Percentiles rank a stretch among this genome's conserved stretches.
Conservation (phyloP, 345 rosid genomes). For the Combretum micranthum region DNA sequence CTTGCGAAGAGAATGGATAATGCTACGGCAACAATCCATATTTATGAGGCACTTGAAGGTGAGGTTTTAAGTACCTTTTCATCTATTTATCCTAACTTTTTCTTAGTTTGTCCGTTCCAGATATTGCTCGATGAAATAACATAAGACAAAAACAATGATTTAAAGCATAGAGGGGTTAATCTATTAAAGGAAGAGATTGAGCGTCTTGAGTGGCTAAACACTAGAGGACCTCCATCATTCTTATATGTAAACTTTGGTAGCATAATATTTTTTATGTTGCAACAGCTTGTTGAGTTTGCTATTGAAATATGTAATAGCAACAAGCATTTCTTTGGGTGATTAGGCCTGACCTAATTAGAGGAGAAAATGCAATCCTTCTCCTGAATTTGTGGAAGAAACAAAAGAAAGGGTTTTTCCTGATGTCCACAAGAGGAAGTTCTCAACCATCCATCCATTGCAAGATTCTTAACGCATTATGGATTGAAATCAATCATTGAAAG, state of each 20-base stretch:
- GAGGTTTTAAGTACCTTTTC: slow-evolving; percentile 3
- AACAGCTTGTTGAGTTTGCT: slow-evolving; percentile 37
- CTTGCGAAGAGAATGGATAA: background rate
- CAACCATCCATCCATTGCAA: slow-evolving; percentile 36
- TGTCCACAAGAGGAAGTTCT: slow-evolving; percentile 53
- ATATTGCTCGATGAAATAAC: background rate
- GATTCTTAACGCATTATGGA: slow-evolving; percentile 47
- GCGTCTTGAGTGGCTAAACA: background rate
- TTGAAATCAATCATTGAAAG: slow-evolving; percentile 56
- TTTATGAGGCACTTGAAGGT: slow-evolving; percentile 1
- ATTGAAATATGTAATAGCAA: slow-evolving; percentile 45
- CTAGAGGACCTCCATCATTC: slow-evolving; percentile 1
- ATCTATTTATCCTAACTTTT: background rate
- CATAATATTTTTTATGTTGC: background rate
- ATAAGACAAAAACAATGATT: background rate
- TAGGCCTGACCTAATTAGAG: slow-evolving; percentile 35
- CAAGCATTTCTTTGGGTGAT: slow-evolving; percentile 44
- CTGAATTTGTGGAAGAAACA: slow-evolving; percentile 27
- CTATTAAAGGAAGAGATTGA: background rate
- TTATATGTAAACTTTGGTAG: background rate
- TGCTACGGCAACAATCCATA: slow-evolving; percentile 5
- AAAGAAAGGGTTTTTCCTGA: slow-evolving; percentile 28
- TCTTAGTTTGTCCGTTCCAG: background rate
- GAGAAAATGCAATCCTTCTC: slow-evolving; percentile 28
- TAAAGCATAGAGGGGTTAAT: background rate